A percentile compares a stretch with the other conserved stretches of the same genome.
These are phyloP conservation scores for Lepidopterella palustris DNA, from an alignment of 495 filamentous ascomycete species.

Conservation along the genomic window DNA sequence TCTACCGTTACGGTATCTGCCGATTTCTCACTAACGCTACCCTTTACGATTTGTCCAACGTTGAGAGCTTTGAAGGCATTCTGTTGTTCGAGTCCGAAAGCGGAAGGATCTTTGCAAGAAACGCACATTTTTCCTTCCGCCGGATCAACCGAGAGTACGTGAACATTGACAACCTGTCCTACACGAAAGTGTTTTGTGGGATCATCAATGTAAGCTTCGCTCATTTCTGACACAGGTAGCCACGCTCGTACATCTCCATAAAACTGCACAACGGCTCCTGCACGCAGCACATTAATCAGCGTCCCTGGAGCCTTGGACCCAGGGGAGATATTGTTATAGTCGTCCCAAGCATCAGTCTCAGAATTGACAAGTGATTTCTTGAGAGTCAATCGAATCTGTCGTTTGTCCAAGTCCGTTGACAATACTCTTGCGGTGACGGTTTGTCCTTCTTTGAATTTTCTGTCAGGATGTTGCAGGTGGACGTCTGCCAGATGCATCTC, in stretches of 20 bases:
- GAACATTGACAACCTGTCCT: constrained; percentile 86
- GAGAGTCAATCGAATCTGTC: constrained; percentile 77
- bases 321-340: constrained; percentile 60
- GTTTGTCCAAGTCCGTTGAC: constrained; percentile 67
- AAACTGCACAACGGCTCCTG: constrained; percentile 89
- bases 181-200: constrained; percentile 79
- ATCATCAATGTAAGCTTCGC: constrained; percentile 87
- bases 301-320: constrained; percentile 77
- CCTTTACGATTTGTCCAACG: constrained; percentile 64
- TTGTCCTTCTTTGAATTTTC: constrained; percentile 85
- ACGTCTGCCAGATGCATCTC: constrained; percentile 85
- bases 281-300: constrained; percentile 65
- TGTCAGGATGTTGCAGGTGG: constrained; percentile 83
- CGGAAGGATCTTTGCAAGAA: constrained; percentile 83
- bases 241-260: constrained; percentile 77
- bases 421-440: constrained; percentile 77
- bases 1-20: constrained; percentile 72
- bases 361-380: constrained; percentile 94
- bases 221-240: constrained; percentile 92
- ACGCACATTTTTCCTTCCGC: constrained; percentile 67
- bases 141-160: constrained; percentile 70
- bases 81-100: constrained; percentile 68
- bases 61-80: constrained; percentile 64
- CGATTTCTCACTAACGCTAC: constrained; percentile 77
- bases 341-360: constrained; percentile 64